Evolutionary conservation across 2,329 filamentous ascomycete species (phyloP).

Genomic region (Fusarium beomiforme): DNA sequence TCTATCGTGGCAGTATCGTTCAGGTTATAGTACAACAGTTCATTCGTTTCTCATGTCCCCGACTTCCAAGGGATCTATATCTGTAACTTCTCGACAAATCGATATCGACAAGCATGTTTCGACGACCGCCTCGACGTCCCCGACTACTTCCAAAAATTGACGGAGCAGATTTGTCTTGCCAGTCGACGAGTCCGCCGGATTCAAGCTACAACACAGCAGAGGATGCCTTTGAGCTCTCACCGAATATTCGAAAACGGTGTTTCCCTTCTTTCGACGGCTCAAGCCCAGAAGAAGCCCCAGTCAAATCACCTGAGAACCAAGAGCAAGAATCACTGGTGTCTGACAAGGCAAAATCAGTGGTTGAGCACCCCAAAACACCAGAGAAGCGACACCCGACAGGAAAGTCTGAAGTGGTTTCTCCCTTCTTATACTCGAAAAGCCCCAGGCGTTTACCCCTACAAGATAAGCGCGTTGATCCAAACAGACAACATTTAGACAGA

Average conservation of each 20-base stretch:
- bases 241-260: neutral
- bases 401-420: slow-evolving; percentile 16
- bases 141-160: slow-evolving; percentile 5
- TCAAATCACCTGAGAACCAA: neutral
- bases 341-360: neutral
- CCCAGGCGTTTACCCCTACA: neutral
- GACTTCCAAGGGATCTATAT: neutral
- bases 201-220: slow-evolving; percentile 46
- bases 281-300: slow-evolving; percentile 6
- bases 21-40: slow-evolving; percentile 19
- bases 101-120: slow-evolving; percentile 18
- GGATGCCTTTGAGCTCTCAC: slow-evolving; percentile 12
- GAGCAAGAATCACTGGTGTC: neutral
- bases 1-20: slow-evolving; percentile 20
- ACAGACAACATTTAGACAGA: slow-evolving; percentile 53
- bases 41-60: slow-evolving; percentile 33
- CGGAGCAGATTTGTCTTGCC: neutral
- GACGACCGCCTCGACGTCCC: slow-evolving; percentile 13
- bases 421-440: slow-evolving; percentile 19
- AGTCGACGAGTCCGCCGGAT: slow-evolving; percentile 37
- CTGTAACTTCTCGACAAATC: neutral
- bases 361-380: neutral
- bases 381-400: neutral
- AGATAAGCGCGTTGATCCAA: slow-evolving; percentile 10
- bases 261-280: slow-evolving; percentile 34